A percentile compares a stretch with the other conserved stretches of the same genome.
Evolutionary conservation across 352 stramenopile species (phyloP).

Genomic region (Halophytophthora batemanensis): DNA sequence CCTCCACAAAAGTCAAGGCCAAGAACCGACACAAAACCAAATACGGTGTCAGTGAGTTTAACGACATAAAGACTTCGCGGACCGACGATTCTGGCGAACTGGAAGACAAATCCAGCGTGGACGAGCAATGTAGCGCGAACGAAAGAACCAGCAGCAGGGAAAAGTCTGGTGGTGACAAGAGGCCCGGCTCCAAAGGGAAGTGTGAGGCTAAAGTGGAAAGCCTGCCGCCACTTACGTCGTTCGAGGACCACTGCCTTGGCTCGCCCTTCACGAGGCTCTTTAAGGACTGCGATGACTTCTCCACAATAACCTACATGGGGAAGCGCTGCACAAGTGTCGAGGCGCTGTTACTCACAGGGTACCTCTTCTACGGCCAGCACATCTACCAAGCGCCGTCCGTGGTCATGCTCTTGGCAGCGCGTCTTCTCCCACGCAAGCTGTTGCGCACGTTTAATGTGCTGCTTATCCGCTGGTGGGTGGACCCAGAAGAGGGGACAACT

Average conservation of each 20-base stretch:
- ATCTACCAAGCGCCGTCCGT: conserved; percentile 2
- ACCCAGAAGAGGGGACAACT: conserved; percentile 4
- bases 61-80: too few relatives aligned
- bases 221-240: not conserved
- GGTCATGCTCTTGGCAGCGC: conserved; percentile 1
- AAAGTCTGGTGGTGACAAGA: not conserved
- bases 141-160: not conserved
- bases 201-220: not conserved
- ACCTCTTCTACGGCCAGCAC: conserved; percentile 6
- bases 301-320: not conserved
- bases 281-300: conserved; percentile 1
- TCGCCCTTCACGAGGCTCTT: conserved; percentile 1
- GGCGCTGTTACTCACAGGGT: conserved; percentile 2
- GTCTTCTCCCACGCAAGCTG: conserved; percentile 1
- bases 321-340: conserved; percentile 1
- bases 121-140: not conserved
- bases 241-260: conserved; percentile 1
- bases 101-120: too few relatives aligned
- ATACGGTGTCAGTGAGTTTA: too few relatives aligned
- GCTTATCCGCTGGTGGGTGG: conserved; percentile 7
- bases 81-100: too few relatives aligned
- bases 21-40: too few relatives aligned
- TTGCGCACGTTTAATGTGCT: conserved; percentile 12
- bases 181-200: not conserved
- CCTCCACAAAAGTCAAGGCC: too few relatives aligned